These are phyloP conservation scores for Sclerotiophoma versabilis DNA, from an alignment of 2,329 filamentous ascomycete species.

Conservation along the genomic window DNA sequence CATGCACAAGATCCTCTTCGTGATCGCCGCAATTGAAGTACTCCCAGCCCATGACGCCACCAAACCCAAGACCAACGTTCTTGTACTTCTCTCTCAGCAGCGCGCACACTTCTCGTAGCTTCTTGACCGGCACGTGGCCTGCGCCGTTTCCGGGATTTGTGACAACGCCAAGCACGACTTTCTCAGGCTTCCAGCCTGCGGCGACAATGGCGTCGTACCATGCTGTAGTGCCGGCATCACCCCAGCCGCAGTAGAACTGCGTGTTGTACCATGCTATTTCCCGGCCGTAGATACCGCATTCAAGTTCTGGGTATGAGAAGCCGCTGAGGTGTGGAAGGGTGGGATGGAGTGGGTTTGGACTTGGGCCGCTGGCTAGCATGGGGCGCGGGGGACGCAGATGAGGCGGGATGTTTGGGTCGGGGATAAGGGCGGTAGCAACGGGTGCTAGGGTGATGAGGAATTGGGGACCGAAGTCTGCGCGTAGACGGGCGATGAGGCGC, in stretches of 20 bases:
- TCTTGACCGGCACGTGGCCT: slow-evolving; percentile 65
- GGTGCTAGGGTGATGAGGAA: slow-evolving; percentile 86
- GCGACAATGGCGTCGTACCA: slow-evolving; percentile 63
- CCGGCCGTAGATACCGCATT: slow-evolving; percentile 52
- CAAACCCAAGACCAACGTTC: slow-evolving; percentile 62
- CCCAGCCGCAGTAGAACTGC: slow-evolving; percentile 95
- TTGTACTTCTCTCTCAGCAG: slow-evolving; percentile 65
- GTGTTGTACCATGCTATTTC: slow-evolving; percentile 86
- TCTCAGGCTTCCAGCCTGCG: slow-evolving; percentile 74
- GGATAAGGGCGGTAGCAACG: slow-evolving; percentile 76
- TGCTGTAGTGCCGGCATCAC: slow-evolving; percentile 63
- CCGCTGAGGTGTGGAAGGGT: slow-evolving; percentile 72
- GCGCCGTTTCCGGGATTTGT: slow-evolving; percentile 78
- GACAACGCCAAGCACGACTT: slow-evolving; percentile 80
- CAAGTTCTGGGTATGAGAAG: slow-evolving; percentile 79
- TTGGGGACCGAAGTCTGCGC: slow-evolving; percentile 68
- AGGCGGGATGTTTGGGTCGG: slow-evolving; percentile 44
- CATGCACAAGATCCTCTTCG: slow-evolving; percentile 38
- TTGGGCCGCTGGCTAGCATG: slow-evolving; percentile 36
- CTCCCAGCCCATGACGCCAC: slow-evolving; percentile 94
- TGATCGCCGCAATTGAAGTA: slow-evolving; percentile 76
- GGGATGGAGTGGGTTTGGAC: slow-evolving; percentile 44
- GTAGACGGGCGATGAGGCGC: slow-evolving; percentile 57
- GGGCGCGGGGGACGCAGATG: slow-evolving; percentile 40
- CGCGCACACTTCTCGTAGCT: slow-evolving; percentile 64